A percentile compares a stretch with the other conserved stretches of the same genome.
These are phyloP conservation scores for Eimeria zaria DNA, from an alignment of 169 alveolate genomes.

Conservation along the genomic window DNA sequence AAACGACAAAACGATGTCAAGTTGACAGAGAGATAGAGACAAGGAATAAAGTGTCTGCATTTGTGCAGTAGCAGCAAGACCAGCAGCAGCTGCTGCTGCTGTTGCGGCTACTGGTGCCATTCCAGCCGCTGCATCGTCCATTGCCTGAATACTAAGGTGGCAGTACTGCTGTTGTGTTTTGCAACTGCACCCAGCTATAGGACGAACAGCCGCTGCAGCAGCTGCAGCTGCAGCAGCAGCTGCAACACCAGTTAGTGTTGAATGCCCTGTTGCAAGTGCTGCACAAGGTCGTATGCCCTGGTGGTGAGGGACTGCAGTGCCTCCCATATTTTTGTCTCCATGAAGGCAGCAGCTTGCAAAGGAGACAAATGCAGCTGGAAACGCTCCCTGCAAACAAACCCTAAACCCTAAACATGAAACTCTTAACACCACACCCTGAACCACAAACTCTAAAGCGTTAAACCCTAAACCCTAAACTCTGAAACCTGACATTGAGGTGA, in stretches of 20 bases:
- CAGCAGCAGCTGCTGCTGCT: background rate
- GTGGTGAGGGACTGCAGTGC: conserved; percentile 91
- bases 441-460: too few species aligned
- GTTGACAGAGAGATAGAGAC: background rate
- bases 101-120: background rate
- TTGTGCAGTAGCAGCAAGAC: background rate
- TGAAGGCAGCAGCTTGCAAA: conserved; percentile 89
- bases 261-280: conserved; percentile 92
- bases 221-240: conserved; percentile 9
- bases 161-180: background rate
- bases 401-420: background rate
- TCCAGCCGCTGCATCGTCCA: background rate
- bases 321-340: conserved; percentile 87
- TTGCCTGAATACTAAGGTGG: background rate
- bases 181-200: background rate
- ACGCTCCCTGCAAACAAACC: conserved; percentile 82
- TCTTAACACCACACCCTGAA: background rate
- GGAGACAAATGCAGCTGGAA: conserved; percentile 88
- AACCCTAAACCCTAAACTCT: background rate
- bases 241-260: conserved; percentile 20
- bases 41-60: background rate
- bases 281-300: conserved; percentile 91
- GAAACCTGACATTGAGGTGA: background rate
- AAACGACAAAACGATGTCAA: background rate
- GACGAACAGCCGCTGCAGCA: background rate